Evolutionary conservation across 305 asterid species (phyloP), one percentile per base, ranked within the genome.

Genomic region (Lippia alba): DNA sequence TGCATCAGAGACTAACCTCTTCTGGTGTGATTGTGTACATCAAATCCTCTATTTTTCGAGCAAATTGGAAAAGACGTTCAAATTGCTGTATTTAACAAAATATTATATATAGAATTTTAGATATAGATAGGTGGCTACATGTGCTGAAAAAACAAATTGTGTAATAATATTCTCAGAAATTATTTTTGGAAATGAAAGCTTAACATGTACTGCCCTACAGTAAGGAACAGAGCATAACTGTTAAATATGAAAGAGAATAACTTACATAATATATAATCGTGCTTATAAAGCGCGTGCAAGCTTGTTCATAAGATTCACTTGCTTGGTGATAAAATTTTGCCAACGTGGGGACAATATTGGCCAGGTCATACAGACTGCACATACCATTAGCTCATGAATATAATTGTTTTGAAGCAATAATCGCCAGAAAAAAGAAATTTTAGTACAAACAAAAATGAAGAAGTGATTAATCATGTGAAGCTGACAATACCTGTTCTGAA

Each of bases 301-400:
- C 96, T 82, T 92, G 96, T 83, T 95, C 99, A 78, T 95, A 92
- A 71, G 96, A 72, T 86, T 95, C 98, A 77, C 98, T 92, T 75
- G 99, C 99, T 86, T 95, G 97, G 86, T 92, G 98, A 84, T 95
- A 95, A 74, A 92, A 92, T 78, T 92, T 95, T 9, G 98, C 99
- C 74, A 92, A 83, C 56, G 91, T 90, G 40, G 99, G 96, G 79
- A 95, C 99, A 73, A 88, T 88, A 87, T 92, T 95, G 73, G 99
- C 99, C 66, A 95, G 89, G 75, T 95, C 99, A 82, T 90, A 95
- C 74, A 95, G 86, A 83, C 99, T 95, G 96, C 87, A 89, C 64
- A 81, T 73, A 71, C 74, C 71, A 76, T 72, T 64, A 85, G 83
- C 64, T 66, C 8, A 67, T 67, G 58, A 71, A 77, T 57, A 74